Conservation (phyloP, 805 yeast species). For the Teunomyces lycoperdinae region DNA sequence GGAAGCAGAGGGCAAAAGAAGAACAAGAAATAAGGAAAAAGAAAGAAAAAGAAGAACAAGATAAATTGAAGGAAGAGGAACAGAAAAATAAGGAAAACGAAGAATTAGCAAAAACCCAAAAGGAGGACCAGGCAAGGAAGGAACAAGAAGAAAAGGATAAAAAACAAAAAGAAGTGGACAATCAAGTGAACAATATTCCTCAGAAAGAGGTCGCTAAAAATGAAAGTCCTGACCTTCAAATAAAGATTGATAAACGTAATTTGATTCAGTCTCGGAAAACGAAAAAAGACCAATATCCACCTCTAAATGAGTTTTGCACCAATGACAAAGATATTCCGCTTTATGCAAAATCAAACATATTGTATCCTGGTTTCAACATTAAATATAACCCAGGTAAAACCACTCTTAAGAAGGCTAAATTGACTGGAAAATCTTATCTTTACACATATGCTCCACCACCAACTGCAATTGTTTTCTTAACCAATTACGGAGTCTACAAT, state of each 20-base stretch:
- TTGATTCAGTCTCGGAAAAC: background rate
- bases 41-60: slow-evolving; percentile 9
- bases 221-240: background rate
- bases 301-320: slow-evolving; percentile 16
- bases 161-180: slow-evolving; percentile 1
- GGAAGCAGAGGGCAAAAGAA: slow-evolving; percentile 7
- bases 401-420: slow-evolving; percentile 13
- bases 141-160: slow-evolving; percentile 4
- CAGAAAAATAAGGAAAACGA: slow-evolving; percentile 9
- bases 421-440: slow-evolving; percentile 20
- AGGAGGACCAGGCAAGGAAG: slow-evolving; percentile 7
- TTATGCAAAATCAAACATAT: slow-evolving; percentile 9
- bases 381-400: slow-evolving; percentile 13
- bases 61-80: slow-evolving; percentile 8
- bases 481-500: slow-evolving; percentile 33
- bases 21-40: slow-evolving; percentile 7
- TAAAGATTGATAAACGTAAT: slow-evolving; percentile 6
- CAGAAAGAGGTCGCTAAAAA: background rate
- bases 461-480: slow-evolving; percentile 18
- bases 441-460: slow-evolving; percentile 33
- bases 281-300: background rate
- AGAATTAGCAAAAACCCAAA: slow-evolving; percentile 8
- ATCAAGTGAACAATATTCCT: background rate
- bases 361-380: slow-evolving; percentile 22
- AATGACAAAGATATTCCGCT: slow-evolving; percentile 15